A percentile compares a stretch with the other conserved stretches of the same genome.
phyloP scores from a whole-genome alignment of 2,329 filamentous ascomycete genomes.

The Pezicula neosporulosa region DNA sequence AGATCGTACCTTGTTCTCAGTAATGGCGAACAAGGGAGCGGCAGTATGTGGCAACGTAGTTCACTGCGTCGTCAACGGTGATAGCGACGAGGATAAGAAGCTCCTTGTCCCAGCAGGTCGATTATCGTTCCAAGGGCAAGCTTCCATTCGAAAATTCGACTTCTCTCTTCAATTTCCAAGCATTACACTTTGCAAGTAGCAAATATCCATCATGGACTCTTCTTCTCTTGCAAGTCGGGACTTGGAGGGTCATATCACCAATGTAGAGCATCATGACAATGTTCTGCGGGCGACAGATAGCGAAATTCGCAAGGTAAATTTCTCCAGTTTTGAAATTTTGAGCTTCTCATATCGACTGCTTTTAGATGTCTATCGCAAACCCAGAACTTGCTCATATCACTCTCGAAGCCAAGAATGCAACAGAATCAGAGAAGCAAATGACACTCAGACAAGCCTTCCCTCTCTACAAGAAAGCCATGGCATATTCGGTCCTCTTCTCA shows the following conservation, averaged over 20 bases:
- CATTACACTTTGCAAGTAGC: not conserved
- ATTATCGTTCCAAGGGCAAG: not conserved
- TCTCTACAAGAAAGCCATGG: slow-evolving; percentile 17
- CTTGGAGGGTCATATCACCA: not conserved
- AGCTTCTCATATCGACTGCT: not conserved
- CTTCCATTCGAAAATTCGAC: not conserved
- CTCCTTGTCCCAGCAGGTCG: not conserved
- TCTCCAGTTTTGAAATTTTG: not conserved
- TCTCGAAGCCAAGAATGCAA: slow-evolving; percentile 8
- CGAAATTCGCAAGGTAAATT: not conserved
- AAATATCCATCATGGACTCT: not conserved
- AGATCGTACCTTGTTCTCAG: not conserved
- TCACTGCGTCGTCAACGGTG: not conserved
- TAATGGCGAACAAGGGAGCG: not conserved
- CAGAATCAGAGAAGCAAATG: slow-evolving; percentile 15
- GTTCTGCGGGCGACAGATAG: not conserved
- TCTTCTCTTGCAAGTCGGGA: not conserved
- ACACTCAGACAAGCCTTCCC: slow-evolving; percentile 10
- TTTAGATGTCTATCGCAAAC: not conserved
- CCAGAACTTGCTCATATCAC: not conserved
- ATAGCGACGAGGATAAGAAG: not conserved
- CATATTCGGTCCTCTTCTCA: slow-evolving; percentile 32
- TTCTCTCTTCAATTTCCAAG: not conserved
- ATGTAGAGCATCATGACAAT: slow-evolving; percentile 1
- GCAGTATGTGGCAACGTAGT: not conserved